These are phyloP conservation scores for Termitomyces sp. DNA, from an alignment of 768 basidiomycete species.

Conservation along the genomic window DNA sequence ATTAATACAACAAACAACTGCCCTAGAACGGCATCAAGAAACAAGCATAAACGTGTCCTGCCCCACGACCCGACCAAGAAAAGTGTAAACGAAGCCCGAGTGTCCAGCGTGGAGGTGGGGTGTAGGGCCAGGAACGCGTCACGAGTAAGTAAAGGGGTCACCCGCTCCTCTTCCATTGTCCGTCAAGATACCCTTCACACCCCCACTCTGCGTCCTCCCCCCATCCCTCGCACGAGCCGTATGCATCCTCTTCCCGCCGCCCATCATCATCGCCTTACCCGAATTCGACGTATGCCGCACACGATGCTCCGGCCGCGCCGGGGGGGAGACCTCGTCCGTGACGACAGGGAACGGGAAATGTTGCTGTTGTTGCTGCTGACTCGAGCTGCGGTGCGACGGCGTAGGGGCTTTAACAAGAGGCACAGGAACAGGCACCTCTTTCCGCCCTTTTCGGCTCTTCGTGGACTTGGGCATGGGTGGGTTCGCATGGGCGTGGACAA, in stretches of 20 bases:
- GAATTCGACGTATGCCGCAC: constrained; percentile 17
- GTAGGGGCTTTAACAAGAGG: constrained; percentile 37
- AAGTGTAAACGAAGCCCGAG: background rate
- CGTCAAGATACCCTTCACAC: constrained; percentile 71
- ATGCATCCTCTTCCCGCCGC: constrained; percentile 56
- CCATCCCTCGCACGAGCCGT: constrained; percentile 73
- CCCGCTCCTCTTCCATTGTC: constrained; percentile 18
- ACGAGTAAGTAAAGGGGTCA: background rate
- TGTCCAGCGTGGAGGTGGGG: background rate
- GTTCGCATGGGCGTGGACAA: background rate
- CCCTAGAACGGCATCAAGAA: background rate
- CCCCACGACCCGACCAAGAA: background rate
- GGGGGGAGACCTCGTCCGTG: constrained; percentile 25
- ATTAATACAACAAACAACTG: background rate
- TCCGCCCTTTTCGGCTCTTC: constrained; percentile 31
- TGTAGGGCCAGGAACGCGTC: background rate
- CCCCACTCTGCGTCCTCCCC: constrained; percentile 81
- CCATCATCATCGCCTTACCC: constrained; percentile 16
- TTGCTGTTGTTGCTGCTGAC: constrained; percentile 22
- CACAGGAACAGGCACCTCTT: constrained; percentile 37
- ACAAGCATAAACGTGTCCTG: background rate
- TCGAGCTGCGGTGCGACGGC: constrained; percentile 9
- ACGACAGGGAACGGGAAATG: constrained; percentile 69
- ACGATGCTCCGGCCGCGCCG: constrained; percentile 15
- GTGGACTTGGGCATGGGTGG: constrained; percentile 14